Conservation (phyloP, 2,329 filamentous ascomycete genomes). For the Sodiomyces alkalinus region DNA sequence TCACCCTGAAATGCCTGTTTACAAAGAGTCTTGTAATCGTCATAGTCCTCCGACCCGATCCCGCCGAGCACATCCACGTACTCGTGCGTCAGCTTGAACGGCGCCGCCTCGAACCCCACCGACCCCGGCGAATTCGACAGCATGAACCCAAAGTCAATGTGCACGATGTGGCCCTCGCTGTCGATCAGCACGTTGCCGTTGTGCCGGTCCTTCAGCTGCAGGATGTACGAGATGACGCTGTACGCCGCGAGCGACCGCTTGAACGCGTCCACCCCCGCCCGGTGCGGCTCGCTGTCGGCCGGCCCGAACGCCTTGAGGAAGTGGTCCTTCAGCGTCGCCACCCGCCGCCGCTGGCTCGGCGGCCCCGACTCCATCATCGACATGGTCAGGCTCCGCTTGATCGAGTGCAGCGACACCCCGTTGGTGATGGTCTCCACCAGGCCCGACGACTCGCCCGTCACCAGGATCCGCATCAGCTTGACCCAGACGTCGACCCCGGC, state of each 20-base stretch:
- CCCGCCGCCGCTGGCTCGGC: constrained; percentile 56
- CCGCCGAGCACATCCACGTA: constrained; percentile 76
- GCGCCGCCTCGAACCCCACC: constrained; percentile 74
- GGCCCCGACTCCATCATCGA: constrained; percentile 53
- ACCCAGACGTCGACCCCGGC: constrained; percentile 70
- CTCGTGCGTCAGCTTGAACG: constrained; percentile 75
- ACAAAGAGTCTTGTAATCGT: constrained; percentile 64
- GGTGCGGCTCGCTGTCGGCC: constrained; percentile 52
- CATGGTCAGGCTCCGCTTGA: constrained; percentile 69
- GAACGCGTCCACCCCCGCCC: constrained; percentile 61
- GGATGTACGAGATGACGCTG: constrained; percentile 69
- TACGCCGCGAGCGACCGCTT: constrained; percentile 72
- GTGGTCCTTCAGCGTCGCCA: constrained; percentile 69
- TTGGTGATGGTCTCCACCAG: constrained; percentile 82
- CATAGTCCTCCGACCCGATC: constrained; percentile 51
- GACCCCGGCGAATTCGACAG: constrained; percentile 72
- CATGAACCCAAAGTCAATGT: constrained; percentile 88
- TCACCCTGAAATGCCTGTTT: constrained; percentile 71
- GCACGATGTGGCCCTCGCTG: constrained; percentile 72
- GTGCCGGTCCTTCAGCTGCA: constrained; percentile 75
- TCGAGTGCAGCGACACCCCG: constrained; percentile 71
- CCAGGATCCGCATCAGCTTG: constrained; percentile 73
- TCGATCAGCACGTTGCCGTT: constrained; percentile 80
- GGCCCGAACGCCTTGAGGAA: constrained; percentile 67
- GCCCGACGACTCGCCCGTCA: constrained; percentile 72